Evolutionary conservation across 2,329 filamentous ascomycete species (phyloP), one percentile per base, ranked within the genome.

Genomic region (Aspergillus piperis): DNA sequence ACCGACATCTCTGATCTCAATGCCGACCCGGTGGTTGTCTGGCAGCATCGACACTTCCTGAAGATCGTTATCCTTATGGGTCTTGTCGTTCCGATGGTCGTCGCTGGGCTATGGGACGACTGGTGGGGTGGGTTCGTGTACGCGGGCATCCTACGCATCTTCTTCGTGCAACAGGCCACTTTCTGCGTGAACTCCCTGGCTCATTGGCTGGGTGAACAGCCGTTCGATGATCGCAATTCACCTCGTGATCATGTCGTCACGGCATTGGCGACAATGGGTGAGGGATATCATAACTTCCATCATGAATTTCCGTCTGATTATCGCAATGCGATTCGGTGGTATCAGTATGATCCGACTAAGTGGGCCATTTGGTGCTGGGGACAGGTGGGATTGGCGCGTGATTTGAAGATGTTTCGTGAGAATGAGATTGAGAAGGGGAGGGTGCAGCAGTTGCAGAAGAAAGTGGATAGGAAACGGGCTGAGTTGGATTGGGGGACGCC

Each of bases 101-200:
- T 64, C 2, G 58, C 56, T 17, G 61, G 62, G 1, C 7, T 62
- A 5, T 64, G 64, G 64, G 52, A 39, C 5, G 64, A 66, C 21
- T 65, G 59, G 61, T 23, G 8, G 5, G 64, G 64, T 2, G 64
- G 64, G 2, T 63, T 66, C 17, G 32, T 66, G 10, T 66, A 92
- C 71, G 89, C 80, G 61, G 89, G 89, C 63, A 89, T 91, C 64
- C 84, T 92, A 62, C 85, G 89, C 63, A 86, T 90, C 75, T 90
- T 89, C 81, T 87, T 90, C 75, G 87, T 91, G 63, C 89, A 91
- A 80, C 90, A 92, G 79, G 88, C 88, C 58, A 92, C 90, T 61
- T 92, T 92, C 82, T 92, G 89, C 73, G 88, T 92, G 81, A 92
- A 92, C 82, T 90, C 87, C 15, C 79, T 92, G 61, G 90, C 89